Evolutionary conservation across 805 yeast genomes (phyloP).

Genomic region (Jamesozyma rosinii): DNA sequence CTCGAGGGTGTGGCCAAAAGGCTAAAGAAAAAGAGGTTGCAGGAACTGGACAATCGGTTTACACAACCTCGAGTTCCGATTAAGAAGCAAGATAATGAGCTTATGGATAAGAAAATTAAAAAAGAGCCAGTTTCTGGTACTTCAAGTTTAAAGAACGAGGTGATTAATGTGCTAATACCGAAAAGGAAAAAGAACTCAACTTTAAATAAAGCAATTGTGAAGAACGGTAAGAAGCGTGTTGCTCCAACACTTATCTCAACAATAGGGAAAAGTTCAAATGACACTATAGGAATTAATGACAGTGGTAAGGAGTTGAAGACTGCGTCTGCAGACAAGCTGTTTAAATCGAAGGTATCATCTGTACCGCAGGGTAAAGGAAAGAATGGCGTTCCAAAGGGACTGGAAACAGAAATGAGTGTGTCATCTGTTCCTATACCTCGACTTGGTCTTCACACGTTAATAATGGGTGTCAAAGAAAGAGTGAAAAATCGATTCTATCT

Average conservation of each 20-base stretch:
- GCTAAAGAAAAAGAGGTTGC: conserved; percentile 19
- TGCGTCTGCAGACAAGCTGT: neutral
- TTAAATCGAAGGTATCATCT: neutral
- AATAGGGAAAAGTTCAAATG: neutral
- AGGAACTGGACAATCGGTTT: conserved; percentile 7
- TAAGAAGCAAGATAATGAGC: neutral
- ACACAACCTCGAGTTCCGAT: neutral
- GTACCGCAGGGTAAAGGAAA: neutral
- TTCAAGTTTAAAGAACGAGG: conserved; percentile 1
- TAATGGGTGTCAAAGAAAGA: conserved; percentile 45
- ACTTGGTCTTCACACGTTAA: conserved; percentile 54
- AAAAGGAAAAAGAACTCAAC: conserved; percentile 24
- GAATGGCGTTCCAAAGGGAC: conserved; percentile 5
- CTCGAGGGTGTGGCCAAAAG: conserved; percentile 56
- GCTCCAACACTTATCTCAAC: conserved; percentile 58
- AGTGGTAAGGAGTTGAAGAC: neutral
- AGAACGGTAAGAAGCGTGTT: conserved; percentile 69
- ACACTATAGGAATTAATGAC: neutral
- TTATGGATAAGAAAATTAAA: neutral
- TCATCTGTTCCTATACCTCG: conserved; percentile 48
- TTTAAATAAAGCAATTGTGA: conserved; percentile 45
- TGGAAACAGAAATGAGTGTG: conserved; percentile 32
- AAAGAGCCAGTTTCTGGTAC: neutral
- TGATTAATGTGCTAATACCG: conserved; percentile 21
- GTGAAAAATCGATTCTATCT: conserved; percentile 23